These are phyloP conservation scores for Tricholoma furcatifolium DNA, from an alignment of 768 basidiomycete species.

Conservation along the genomic window DNA sequence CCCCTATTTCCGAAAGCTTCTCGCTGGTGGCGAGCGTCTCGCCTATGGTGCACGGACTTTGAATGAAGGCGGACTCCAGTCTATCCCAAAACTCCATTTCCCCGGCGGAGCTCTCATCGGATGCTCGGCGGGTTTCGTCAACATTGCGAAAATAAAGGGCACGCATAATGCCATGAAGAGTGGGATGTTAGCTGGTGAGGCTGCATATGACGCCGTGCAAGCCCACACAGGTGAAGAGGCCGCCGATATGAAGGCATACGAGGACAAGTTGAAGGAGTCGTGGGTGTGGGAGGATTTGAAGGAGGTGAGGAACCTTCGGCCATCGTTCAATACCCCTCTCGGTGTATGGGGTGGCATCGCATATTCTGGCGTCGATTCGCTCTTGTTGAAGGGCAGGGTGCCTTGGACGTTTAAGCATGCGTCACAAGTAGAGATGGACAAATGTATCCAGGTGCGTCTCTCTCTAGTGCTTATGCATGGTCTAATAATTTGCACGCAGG, in stretches of 20 bases:
- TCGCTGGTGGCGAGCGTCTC: conserved; percentile 70
- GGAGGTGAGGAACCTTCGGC: conserved; percentile 89
- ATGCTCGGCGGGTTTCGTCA: conserved; percentile 94
- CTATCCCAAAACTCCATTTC: conserved; percentile 80
- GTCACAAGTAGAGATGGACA: conserved; percentile 30
- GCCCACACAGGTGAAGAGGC: conserved; percentile 20
- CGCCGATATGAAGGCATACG: conserved; percentile 73
- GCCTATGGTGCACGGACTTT: conserved; percentile 89
- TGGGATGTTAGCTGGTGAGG: conserved; percentile 95
- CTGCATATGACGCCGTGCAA: conserved; percentile 65
- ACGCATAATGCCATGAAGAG: conserved; percentile 99
- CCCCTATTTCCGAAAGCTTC: conserved; percentile 81
- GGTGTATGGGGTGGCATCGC: conserved; percentile 86
- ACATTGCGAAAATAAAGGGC: conserved; percentile 97
- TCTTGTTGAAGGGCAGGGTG: conserved; percentile 79
- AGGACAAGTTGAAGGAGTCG: conserved; percentile 63
- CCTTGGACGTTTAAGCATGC: conserved; percentile 91
- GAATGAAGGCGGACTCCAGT: conserved; percentile 94
- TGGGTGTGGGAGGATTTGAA: conserved; percentile 87
- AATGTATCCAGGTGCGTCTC: conserved; percentile 21
- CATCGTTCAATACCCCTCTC: conserved; percentile 78
- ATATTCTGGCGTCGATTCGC: conserved; percentile 86
- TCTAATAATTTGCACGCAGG: conserved; percentile 4
- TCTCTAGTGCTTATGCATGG: background rate
- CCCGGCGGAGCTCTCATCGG: conserved; percentile 95